Base-by-base conservation (phyloP, 2,329 filamentous ascomycete genomes). In the Fonsecaea pedrosoi region DNA sequence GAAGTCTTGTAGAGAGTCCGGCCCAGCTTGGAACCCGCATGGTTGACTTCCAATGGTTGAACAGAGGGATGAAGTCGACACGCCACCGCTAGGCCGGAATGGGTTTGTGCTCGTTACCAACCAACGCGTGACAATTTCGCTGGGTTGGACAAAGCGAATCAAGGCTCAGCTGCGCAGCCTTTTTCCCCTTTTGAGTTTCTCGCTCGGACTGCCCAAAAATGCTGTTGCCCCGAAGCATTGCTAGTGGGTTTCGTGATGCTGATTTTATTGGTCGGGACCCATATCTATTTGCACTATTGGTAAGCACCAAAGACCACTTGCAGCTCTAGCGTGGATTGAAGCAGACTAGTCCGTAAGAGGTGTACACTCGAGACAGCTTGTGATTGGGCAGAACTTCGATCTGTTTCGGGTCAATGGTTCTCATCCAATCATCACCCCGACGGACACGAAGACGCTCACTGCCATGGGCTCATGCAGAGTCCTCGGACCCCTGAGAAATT, bases 391-490 rank as follows among this genome's bases (percentile, higher is more conserved):
- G 25, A 18, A 34, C 50, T 58, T 30, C 58, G 42, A 53, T 12
- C 64, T 45, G 34, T 48, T 66, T 66, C 62, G 18, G 58, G 64
- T 45, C 21, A 62, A 62, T 21, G 42, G 58, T 61, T 53, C 18
- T 40, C 35, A 53, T 21, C 58, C 38, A 62, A 61, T 62, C 48
- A 62, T 13, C n/a, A 45, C 40, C 13, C n/a, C 40, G 18, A 15
- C 13, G 12, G 10, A 38, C 9, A 8, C 40, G 18, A n/a, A 1
- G 15, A n/a, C 4, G 8, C n/a, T 34, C 34, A 18, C 18, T 18
- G 13, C 8, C 38, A 32, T 13, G 10, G 30, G 10, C 10, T 54
- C 38, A 30, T 32, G 18, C 12, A 55, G 13, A 42, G 59, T 61
- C 59, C 40, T 61, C 59, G 45, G 59, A 18, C 45, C 40, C 59